Conservation (phyloP, 2,329 filamentous ascomycete species). For the Davidsoniella eucalypti region DNA sequence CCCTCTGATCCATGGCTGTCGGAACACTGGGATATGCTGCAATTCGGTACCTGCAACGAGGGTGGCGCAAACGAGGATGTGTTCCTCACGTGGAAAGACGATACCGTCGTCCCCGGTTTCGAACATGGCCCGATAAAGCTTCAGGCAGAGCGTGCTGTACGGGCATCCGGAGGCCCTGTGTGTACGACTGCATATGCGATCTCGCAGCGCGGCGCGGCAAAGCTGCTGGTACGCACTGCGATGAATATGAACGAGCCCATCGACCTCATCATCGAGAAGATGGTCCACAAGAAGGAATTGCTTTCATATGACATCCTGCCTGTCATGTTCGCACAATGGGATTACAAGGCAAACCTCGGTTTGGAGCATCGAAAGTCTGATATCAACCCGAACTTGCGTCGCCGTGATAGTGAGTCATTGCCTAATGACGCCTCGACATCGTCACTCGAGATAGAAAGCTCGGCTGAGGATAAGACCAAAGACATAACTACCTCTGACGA, state of each 20-base stretch:
- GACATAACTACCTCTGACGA: no score
- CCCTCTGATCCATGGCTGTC: constrained; percentile 15
- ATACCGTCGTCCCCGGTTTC: not conserved
- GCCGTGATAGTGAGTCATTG: no score
- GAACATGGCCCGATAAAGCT: constrained; percentile 8
- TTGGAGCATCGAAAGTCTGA: constrained; percentile 15
- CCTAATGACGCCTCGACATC: no score
- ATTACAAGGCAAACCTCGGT: constrained; percentile 15
- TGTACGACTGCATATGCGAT: constrained; percentile 19
- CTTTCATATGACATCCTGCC: no score
- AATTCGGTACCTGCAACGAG: constrained; percentile 16
- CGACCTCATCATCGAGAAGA: constrained; percentile 17
- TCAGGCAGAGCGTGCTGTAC: constrained; percentile 16
- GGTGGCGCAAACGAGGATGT: constrained; percentile 9
- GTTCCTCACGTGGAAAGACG: not conserved
- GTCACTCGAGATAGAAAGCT: no score
- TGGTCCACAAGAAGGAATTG: constrained; percentile 11
- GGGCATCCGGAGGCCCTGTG: constrained; percentile 15
- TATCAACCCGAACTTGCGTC: no score
- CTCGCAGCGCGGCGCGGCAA: constrained; percentile 17
- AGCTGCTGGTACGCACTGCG: constrained; percentile 16
- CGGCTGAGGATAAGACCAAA: no score
- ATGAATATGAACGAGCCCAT: constrained; percentile 17
- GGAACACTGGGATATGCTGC: constrained; percentile 16
- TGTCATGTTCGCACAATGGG: constrained; percentile 17